Percentiles rank a stretch among this genome's conserved stretches.
These are phyloP conservation scores for Paraphoma sp. DNA, from an alignment of 2,329 filamentous ascomycete species.

Conservation along the genomic window DNA sequence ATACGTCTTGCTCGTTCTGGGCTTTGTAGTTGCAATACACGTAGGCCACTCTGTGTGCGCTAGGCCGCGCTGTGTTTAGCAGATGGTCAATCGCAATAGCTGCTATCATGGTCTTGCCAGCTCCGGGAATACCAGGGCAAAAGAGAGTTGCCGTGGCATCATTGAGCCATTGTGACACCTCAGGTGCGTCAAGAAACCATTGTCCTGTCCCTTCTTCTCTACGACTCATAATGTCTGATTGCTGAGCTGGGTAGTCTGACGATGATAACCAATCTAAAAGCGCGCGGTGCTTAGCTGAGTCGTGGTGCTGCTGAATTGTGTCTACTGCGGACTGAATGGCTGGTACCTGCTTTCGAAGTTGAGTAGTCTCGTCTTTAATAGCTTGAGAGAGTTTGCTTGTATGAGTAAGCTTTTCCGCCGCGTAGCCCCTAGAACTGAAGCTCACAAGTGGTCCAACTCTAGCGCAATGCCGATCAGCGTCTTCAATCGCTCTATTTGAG, in stretches of 20 bases:
- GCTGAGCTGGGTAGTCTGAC: constrained; percentile 16
- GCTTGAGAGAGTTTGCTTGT: constrained; percentile 18
- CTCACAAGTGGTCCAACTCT: neutral
- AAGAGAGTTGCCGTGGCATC: constrained; percentile 19
- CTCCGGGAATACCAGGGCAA: constrained; percentile 33
- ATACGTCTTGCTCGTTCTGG: constrained; percentile 43
- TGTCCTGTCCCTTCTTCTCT: constrained; percentile 20
- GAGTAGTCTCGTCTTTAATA: constrained; percentile 11
- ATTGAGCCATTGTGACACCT: constrained; percentile 17
- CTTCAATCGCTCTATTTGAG: constrained; percentile 24
- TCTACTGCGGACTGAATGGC: neutral
- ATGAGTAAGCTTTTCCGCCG: constrained; percentile 2
- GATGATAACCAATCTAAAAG: constrained; percentile 21
- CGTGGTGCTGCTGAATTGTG: constrained; percentile 5
- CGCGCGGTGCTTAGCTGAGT: constrained; percentile 1
- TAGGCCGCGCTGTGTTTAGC: neutral
- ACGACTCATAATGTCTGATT: constrained; percentile 14
- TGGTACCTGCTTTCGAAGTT: constrained; percentile 5
- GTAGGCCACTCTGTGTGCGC: constrained; percentile 52
- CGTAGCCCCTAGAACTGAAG: constrained; percentile 1
- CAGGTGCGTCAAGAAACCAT: constrained; percentile 26
- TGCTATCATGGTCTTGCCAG: constrained; percentile 37
- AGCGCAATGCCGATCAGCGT: neutral
- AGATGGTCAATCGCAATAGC: constrained; percentile 28
- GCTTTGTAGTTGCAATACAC: constrained; percentile 55